Conservation (phyloP, 345 rosid species). For the Boechera retrofracta region DNA sequence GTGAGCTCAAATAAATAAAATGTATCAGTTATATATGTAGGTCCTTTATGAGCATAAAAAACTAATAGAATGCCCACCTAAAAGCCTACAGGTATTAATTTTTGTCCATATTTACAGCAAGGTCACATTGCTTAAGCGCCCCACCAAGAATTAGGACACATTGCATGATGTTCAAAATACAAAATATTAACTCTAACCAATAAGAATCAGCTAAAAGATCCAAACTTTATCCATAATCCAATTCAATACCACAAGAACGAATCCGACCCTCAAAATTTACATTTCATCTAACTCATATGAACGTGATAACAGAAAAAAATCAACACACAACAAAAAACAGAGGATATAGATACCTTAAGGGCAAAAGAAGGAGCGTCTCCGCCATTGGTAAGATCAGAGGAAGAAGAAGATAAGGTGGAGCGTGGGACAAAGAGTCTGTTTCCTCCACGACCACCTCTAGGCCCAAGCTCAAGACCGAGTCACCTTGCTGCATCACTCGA, state of each 20-base stretch:
- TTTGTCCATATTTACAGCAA: constrained; percentile 84
- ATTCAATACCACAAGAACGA: constrained; percentile 11
- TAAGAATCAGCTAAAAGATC: constrained; percentile 21
- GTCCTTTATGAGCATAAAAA: constrained; percentile 59
- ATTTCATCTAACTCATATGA: constrained; percentile 2
- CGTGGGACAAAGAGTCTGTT: constrained; percentile 39
- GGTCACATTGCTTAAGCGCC: constrained; percentile 62
- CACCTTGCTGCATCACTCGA: constrained; percentile 42
- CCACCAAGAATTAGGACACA: constrained; percentile 90
- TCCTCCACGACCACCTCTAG: constrained; percentile 49
- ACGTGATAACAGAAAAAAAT: background rate
- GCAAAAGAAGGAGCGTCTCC: constrained; percentile 38
- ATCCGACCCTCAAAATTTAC: background rate
- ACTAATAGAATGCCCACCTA: constrained; percentile 61
- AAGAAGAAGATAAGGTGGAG: constrained; percentile 28
- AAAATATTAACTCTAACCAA: background rate
- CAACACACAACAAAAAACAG: background rate
- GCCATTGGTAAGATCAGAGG: constrained; percentile 28
- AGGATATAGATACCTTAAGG: constrained; percentile 32
- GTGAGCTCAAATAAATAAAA: background rate
- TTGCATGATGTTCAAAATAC: constrained; percentile 9
- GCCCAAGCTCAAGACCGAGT: constrained; percentile 45
- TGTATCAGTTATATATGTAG: constrained; percentile 36
- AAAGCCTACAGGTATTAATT: constrained; percentile 58
- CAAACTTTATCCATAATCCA: constrained; percentile 21